Conservation (phyloP, 2,329 filamentous ascomycete genomes). For the Paecilomyces sp. region DNA sequence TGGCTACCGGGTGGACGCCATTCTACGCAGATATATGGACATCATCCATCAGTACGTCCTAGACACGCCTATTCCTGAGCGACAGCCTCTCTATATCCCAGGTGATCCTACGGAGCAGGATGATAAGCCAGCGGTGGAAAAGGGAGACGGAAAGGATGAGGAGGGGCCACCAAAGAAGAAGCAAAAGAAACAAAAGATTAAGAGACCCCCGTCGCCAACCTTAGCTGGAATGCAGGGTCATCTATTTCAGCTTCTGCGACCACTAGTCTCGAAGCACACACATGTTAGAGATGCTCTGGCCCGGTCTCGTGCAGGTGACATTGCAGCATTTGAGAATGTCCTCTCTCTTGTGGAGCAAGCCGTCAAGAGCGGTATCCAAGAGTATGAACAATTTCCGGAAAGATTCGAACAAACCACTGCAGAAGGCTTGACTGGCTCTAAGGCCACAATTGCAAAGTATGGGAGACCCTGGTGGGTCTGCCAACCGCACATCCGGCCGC, state of each 20-base stretch:
- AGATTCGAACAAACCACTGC: slow-evolving; percentile 26
- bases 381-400: slow-evolving; percentile 48
- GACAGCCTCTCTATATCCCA: slow-evolving; percentile 68
- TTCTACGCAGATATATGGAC: slow-evolving; percentile 81
- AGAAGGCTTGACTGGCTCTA: slow-evolving; percentile 34
- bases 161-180: slow-evolving; percentile 44
- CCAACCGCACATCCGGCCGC: slow-evolving; percentile 76
- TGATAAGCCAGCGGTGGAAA: slow-evolving; percentile 11
- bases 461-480: slow-evolving; percentile 83
- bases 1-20: slow-evolving; percentile 82
- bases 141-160: slow-evolving; percentile 32
- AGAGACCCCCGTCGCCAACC: slow-evolving; percentile 54
- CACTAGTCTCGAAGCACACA: slow-evolving; percentile 72
- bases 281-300: slow-evolving; percentile 82
- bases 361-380: slow-evolving; percentile 64
- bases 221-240: slow-evolving; percentile 80
- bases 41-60: slow-evolving; percentile 77
- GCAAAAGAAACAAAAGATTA: slow-evolving; percentile 38
- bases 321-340: slow-evolving; percentile 69
- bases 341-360: slow-evolving; percentile 67
- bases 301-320: slow-evolving; percentile 58
- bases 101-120: slow-evolving; percentile 34
- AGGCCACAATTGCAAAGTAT: slow-evolving; percentile 62
- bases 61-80: slow-evolving; percentile 53
- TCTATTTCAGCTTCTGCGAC: slow-evolving; percentile 82